Percentiles rank a stretch among this genome's conserved stretches.
These are phyloP conservation scores for Asterophora parasitica DNA, from an alignment of 768 basidiomycete genomes.

Conservation along the genomic window DNA sequence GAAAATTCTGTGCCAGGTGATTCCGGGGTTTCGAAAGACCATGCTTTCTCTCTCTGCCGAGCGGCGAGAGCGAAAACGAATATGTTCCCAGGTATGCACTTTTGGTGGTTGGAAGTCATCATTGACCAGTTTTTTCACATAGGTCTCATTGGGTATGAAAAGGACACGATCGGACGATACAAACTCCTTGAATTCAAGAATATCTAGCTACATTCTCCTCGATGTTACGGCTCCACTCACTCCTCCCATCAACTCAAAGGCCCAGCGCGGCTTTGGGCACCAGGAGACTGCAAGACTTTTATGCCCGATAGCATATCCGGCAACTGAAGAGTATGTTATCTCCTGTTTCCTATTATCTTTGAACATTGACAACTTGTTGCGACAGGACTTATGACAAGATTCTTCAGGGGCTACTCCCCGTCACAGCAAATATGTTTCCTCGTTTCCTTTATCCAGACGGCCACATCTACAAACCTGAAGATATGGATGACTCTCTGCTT, in stretches of 20 bases:
- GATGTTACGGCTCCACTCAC: not conserved
- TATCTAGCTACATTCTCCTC: slow-evolving; percentile 6
- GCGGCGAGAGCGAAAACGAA: not conserved
- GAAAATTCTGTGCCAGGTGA: not conserved
- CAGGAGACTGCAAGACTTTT: slow-evolving; percentile 8
- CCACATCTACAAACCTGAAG: not conserved
- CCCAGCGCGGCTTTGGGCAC: slow-evolving; percentile 11
- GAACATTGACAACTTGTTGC: too few relatives aligned
- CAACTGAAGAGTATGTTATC: slow-evolving; percentile 4
- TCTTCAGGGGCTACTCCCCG: not conserved
- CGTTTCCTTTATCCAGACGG: slow-evolving; percentile 12
- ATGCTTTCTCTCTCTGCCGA: not conserved
- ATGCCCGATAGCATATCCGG: slow-evolving; percentile 6
- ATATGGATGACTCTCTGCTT: not conserved
- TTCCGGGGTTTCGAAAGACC: not conserved
- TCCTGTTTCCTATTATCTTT: not conserved
- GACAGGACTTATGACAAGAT: slow-evolving; percentile 8
- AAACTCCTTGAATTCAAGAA: slow-evolving; percentile 3
- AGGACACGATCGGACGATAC: slow-evolving; percentile 8
- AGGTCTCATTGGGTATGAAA: slow-evolving; percentile 2
- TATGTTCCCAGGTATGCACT: too few relatives aligned
- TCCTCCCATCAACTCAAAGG: slow-evolving; percentile 2
- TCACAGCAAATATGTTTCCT: slow-evolving; percentile 8
- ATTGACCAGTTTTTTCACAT: not conserved
- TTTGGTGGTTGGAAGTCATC: too few relatives aligned